A percentile compares a stretch with the other conserved stretches of the same genome.
These are phyloP conservation scores for Petunia hybrid DNA, from an alignment of 305 asterid genomes.

Conservation along the genomic window DNA sequence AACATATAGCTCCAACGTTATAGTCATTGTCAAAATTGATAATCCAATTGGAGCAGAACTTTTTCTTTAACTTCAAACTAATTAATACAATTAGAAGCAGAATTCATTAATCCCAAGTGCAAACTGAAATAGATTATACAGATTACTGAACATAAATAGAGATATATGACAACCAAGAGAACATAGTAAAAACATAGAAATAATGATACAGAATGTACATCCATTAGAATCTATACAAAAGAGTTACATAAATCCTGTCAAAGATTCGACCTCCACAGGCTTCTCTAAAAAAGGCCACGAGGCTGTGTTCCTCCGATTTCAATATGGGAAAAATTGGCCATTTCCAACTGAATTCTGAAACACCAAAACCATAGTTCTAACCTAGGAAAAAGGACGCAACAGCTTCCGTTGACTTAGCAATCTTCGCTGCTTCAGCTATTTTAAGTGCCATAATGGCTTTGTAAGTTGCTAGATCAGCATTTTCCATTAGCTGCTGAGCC, in stretches of 20 bases:
- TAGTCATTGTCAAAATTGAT: too few relatives aligned
- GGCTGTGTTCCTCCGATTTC: constrained; percentile 28
- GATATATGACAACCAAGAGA: too few relatives aligned
- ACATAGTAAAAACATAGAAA: neutral
- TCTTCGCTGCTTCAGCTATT: constrained; percentile 80
- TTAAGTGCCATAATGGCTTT: constrained; percentile 84
- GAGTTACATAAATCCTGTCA: constrained; percentile 43
- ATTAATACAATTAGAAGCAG: too few relatives aligned
- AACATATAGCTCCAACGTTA: too few relatives aligned
- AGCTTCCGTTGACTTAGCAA: constrained; percentile 36
- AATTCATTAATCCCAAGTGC: too few relatives aligned
- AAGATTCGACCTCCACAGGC: constrained; percentile 44
- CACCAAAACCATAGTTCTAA: constrained; percentile 36
- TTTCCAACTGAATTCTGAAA: constrained; percentile 32
- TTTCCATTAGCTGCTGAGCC: constrained; percentile 85
- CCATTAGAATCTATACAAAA: constrained; percentile 59
- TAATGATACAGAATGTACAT: constrained; percentile 57
- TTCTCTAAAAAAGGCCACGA: constrained; percentile 36
- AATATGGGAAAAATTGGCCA: constrained; percentile 38
- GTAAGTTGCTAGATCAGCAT: constrained; percentile 88
- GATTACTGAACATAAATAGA: too few relatives aligned
- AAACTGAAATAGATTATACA: too few relatives aligned
- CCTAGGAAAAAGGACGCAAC: constrained; percentile 43
- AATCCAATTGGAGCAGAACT: too few relatives aligned
- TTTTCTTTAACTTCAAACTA: too few relatives aligned